A percentile compares a stretch with the other conserved stretches of the same genome.
These are phyloP conservation scores for Cystobasidium ongulense DNA, from an alignment of 768 basidiomycete species.

Conservation along the genomic window DNA sequence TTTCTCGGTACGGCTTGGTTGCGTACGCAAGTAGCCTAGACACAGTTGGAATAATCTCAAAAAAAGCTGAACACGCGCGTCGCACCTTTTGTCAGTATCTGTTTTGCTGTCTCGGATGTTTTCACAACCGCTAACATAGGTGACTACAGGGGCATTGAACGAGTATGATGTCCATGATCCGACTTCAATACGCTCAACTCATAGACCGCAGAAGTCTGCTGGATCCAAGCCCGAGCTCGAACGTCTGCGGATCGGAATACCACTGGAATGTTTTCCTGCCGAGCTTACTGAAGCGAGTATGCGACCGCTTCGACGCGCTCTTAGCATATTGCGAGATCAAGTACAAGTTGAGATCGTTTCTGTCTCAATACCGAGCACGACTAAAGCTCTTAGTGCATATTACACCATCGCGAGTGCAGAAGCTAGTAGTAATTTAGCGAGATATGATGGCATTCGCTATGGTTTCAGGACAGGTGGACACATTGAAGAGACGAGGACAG, in stretches of 20 bases:
- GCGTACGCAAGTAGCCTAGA: conserved; percentile 92
- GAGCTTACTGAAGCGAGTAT: conserved; percentile 54
- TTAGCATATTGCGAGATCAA: conserved; percentile 48
- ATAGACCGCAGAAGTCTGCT: background rate
- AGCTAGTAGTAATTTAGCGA: conserved; percentile 80
- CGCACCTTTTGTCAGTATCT: conserved; percentile 48
- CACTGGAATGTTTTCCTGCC: conserved; percentile 68
- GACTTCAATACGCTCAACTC: conserved; percentile 24
- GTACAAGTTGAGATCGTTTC: conserved; percentile 63
- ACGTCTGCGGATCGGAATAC: background rate
- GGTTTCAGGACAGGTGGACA: conserved; percentile 50
- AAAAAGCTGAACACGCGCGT: conserved; percentile 51
- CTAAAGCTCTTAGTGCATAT: conserved; percentile 78
- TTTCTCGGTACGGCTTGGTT: conserved; percentile 86
- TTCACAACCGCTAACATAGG: too few relatives aligned
- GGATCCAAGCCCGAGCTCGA: background rate
- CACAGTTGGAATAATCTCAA: conserved; percentile 75
- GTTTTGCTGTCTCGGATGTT: background rate
- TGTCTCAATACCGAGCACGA: conserved; percentile 62
- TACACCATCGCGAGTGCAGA: conserved; percentile 93
- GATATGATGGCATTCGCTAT: conserved; percentile 80
- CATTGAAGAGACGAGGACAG: conserved; percentile 61
- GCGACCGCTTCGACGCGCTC: conserved; percentile 49
- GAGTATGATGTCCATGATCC: conserved; percentile 37
- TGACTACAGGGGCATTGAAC: conserved; percentile 28